Percentiles rank a stretch among this genome's conserved stretches.
Evolutionary conservation across 805 yeast species (phyloP).

Genomic region (Lachancea dasiensis): DNA sequence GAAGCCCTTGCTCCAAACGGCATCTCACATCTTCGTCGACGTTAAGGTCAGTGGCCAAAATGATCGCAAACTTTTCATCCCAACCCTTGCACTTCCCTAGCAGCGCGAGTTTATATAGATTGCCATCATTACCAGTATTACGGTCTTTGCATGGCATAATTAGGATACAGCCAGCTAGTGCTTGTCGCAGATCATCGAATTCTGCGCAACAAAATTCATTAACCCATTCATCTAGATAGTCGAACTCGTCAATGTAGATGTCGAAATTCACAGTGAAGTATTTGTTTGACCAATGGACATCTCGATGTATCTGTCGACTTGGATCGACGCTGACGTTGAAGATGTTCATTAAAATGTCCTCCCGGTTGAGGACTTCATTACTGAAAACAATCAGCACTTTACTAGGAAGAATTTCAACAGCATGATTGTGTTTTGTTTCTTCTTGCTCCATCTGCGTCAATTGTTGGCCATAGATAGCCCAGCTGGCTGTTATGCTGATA

Average conservation of each 20-base stretch:
- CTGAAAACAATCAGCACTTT: constrained; percentile 13
- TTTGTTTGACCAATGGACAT: constrained; percentile 26
- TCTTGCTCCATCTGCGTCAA: too few species aligned
- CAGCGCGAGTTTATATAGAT: not conserved
- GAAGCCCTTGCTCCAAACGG: constrained; percentile 7
- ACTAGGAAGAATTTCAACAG: too few species aligned
- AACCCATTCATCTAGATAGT: constrained; percentile 32
- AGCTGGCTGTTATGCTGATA: too few species aligned
- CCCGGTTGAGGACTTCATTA: not conserved
- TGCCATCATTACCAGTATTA: not conserved
- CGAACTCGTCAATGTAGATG: constrained; percentile 28
- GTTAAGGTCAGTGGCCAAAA: constrained; percentile 1
- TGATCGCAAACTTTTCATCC: not conserved
- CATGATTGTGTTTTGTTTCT: too few species aligned
- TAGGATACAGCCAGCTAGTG: constrained; percentile 40
- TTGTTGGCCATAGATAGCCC: too few species aligned
- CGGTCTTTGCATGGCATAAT: constrained; percentile 2
- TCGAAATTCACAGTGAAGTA: constrained; percentile 30
- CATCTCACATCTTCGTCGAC: not conserved
- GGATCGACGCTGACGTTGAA: constrained; percentile 1
- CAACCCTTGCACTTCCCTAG: not conserved
- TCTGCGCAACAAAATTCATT: constrained; percentile 36
- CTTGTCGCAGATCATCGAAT: constrained; percentile 37
- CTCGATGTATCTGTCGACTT: constrained; percentile 15
- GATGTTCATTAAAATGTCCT: constrained; percentile 2